Conservation (phyloP, 2,329 filamentous ascomycete species). For the Cyanodermella asteris region DNA sequence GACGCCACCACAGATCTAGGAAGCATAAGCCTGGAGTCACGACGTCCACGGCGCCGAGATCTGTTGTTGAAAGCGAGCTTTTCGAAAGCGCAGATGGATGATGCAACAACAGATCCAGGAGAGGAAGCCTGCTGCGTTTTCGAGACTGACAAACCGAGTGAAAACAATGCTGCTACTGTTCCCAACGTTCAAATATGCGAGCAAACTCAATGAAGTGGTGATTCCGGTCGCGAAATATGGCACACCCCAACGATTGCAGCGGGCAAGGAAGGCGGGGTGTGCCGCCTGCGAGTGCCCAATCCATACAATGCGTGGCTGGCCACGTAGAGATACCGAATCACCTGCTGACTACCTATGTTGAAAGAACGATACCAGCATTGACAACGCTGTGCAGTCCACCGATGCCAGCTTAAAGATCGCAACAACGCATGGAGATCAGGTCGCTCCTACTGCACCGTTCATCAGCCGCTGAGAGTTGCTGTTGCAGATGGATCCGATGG, state of each 20-base stretch:
- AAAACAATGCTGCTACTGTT: slow-evolving; percentile 38
- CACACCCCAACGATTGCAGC: slow-evolving; percentile 38
- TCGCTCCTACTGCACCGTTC: slow-evolving; percentile 30
- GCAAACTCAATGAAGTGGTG: slow-evolving; percentile 36
- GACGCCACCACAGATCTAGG: slow-evolving; percentile 27
- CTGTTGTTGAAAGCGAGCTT: slow-evolving; percentile 27
- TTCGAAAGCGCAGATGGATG: slow-evolving; percentile 22
- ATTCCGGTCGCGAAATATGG: slow-evolving; percentile 38
- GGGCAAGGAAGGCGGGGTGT: slow-evolving; percentile 37
- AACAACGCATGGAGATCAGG: slow-evolving; percentile 19
- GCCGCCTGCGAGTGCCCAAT: slow-evolving; percentile 40
- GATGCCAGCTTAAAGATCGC: slow-evolving; percentile 35
- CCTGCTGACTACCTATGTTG: slow-evolving; percentile 60
- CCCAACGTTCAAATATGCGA: slow-evolving; percentile 47
- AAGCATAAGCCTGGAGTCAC: slow-evolving; percentile 28
- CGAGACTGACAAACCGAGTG: slow-evolving; percentile 52
- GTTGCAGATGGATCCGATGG: slow-evolving; percentile 39
- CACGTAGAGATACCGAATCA: slow-evolving; percentile 56
- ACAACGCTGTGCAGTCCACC: slow-evolving; percentile 44
- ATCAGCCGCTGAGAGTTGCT: slow-evolving; percentile 30
- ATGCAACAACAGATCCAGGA: slow-evolving; percentile 46
- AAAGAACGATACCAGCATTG: slow-evolving; percentile 58
- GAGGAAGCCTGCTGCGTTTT: slow-evolving; percentile 46
- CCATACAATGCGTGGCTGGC: slow-evolving; percentile 46
- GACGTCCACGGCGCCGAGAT: slow-evolving; percentile 26